These are phyloP conservation scores for Ormosia emarginata DNA, from an alignment of 306 rosid genomes.

Conservation along the genomic window DNA sequence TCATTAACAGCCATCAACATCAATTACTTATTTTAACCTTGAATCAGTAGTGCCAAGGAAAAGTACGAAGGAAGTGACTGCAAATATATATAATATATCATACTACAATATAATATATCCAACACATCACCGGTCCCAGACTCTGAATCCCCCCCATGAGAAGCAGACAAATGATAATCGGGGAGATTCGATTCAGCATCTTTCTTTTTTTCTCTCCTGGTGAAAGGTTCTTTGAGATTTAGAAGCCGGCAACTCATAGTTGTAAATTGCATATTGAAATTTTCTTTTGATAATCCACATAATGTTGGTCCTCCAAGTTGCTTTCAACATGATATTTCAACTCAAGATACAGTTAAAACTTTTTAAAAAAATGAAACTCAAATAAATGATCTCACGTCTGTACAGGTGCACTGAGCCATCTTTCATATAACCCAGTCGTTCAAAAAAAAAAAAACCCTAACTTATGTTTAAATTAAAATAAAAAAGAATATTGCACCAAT, in stretches of 20 bases:
- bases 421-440: slow-evolving; percentile 27
- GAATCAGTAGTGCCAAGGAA: not conserved
- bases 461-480: slow-evolving; percentile 16
- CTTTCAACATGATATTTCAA: not conserved
- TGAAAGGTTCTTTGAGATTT: not conserved
- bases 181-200: no score
- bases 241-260: not conserved
- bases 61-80: not conserved
- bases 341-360: not conserved
- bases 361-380: not conserved
- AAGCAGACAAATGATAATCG: no score
- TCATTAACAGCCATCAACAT: not conserved
- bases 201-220: no score
- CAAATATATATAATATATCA: no score
- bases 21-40: not conserved
- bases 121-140: no score
- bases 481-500: slow-evolving; percentile 24
- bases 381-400: slow-evolving; percentile 32
- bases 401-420: slow-evolving; percentile 42
- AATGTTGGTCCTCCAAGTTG: not conserved
- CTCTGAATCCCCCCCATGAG: no score
- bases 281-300: not conserved
- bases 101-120: no score
- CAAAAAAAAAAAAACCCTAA: slow-evolving; percentile 25
- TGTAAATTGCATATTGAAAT: not conserved